phyloP scores from a whole-genome alignment of 495 filamentous ascomycete species.

The Penicillium odoratum region DNA sequence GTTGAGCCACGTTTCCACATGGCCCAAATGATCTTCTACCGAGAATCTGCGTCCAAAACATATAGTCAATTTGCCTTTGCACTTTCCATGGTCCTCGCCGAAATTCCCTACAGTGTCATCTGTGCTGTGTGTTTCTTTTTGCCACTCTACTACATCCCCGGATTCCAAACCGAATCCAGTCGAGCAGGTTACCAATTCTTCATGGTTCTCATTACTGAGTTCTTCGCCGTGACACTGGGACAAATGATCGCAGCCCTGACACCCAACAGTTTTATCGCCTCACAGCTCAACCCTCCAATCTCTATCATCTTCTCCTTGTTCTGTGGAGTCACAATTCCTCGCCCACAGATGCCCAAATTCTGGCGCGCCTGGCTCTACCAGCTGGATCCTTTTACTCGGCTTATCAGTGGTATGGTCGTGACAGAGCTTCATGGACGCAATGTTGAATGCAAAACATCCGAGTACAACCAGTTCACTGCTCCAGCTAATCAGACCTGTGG shows the following conservation, averaged over 20 bases:
- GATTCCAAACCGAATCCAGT: slow-evolving; percentile 51
- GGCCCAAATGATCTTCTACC: slow-evolving; percentile 74
- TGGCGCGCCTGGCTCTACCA: slow-evolving; percentile 82
- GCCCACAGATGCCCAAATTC: slow-evolving; percentile 70
- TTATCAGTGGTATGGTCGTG: slow-evolving; percentile 76
- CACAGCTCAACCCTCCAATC: slow-evolving; percentile 74
- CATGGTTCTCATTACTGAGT: slow-evolving; percentile 73
- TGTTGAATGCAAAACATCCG: slow-evolving; percentile 55
- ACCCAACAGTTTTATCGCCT: slow-evolving; percentile 67
- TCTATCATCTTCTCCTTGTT: slow-evolving; percentile 79
- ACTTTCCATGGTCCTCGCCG: slow-evolving; percentile 67
- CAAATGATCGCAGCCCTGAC: slow-evolving; percentile 70
- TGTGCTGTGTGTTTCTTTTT: slow-evolving; percentile 75
- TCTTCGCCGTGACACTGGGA: slow-evolving; percentile 73
- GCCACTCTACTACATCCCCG: slow-evolving; percentile 72
- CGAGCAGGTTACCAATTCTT: slow-evolving; percentile 81
- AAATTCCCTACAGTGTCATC: slow-evolving; percentile 73
- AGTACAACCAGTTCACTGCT: slow-evolving; percentile 62
- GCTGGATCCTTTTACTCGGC: slow-evolving; percentile 79
- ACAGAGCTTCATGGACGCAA: slow-evolving; percentile 68
- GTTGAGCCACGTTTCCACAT: slow-evolving; percentile 77
- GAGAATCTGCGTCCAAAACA: slow-evolving; percentile 75
- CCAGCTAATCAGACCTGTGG: slow-evolving; percentile 64
- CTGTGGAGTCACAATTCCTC: slow-evolving; percentile 80
- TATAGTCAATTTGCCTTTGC: slow-evolving; percentile 74